Evolutionary conservation across 1,284 basidiomycete species (phyloP), one percentile per base, ranked within the genome.

Genomic region (Erythrobasidium hasegawianum): DNA sequence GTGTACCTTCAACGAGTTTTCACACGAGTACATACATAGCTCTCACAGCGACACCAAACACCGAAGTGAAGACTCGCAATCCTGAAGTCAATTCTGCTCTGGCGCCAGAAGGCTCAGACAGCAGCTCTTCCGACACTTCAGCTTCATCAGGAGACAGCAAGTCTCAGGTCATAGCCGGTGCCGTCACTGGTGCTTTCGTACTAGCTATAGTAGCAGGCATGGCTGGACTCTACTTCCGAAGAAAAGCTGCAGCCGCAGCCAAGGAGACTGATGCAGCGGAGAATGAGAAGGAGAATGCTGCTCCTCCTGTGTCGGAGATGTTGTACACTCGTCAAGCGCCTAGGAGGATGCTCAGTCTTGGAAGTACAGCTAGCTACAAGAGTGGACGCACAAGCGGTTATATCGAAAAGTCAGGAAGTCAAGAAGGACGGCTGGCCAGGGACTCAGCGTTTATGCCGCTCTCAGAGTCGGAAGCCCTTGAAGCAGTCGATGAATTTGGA

Each of bases 181-280:
- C 71, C 9, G 70, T 76, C 71, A 72, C 70, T 13, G 71, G 69
- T n/a, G 69, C 71, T 40, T 69, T 74, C 14, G 71, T 70, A 3
- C 68, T 70, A 14, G 65, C 73, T 38, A 67, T 75, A 10, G 29
- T 69, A 27, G 60, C 64, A 22, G 69, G 69, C 0, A 22, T 68
- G 22, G 67, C 57, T 3, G 53, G 66, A 38, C 49, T 71, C 57
- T 41, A 70, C 33, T n/a, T 73, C 45, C 70, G 71, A 8, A 58
- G 65, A 1, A 55, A 61, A 26, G 56, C 66, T 13, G 10, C 38
- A 2, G 16, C 47, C 11, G 1, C 22, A 16, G 59, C 41, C 43
- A 33, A 33, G 11, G 49, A 41, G 7, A 26, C n/a, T 0, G 59
- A 56, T 9, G 13, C 29, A 14, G 26, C 56, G 33, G 54, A 55